Base-by-base conservation (phyloP, 2,329 filamentous ascomycete genomes). In the Elsinoe perseae region DNA sequence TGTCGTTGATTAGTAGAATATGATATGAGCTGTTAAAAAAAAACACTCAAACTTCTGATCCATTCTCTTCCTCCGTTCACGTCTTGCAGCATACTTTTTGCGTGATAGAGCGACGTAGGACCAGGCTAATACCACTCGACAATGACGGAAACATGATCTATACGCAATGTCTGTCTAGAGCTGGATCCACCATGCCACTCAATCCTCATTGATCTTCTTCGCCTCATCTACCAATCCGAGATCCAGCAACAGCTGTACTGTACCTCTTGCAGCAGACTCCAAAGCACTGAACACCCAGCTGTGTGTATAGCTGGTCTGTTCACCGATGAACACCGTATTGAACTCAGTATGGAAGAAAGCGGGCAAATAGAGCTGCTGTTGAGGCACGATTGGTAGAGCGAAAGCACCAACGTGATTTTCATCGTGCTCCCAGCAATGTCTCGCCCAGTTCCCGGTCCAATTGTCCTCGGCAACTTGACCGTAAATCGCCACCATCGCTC, bases 291-390 rank as follows among this genome's bases (percentile, higher is more conserved):
- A 78, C 52, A 86, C 84, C 84, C 83, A 87, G 1, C 83, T 83
- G 64, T 88, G 85, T 0, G 85, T 89, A 65, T 84, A 86, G 5
- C 78, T 50, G 20, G 58, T 60, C 28, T 60, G 58, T 34, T 60
- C 58, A 8, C 71, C 71, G 2, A 85, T 73, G 58, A 87, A 86
- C 30, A 87, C 80, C n/a, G 84, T 82, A 46, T 83, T 80, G 60
- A 77, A 77, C 67, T 88, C 81, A 0, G 84, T 87, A 65, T 83
- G 79, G 64, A 85, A 87, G 64, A 86, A 89, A n/a, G 84, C 81
- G 0, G 86, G 85, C 7, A 89, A 72, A 62, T 85, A 89, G 18
- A 87, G 64, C 61, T 85, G 77, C 64, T 89, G 84, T 70, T 87
- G 83, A 0, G 83, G 83, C 0, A 82, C 72, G 0, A 74, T 69